Evolutionary conservation across 768 basidiomycete species (phyloP), one percentile per base, ranked within the genome.

Genomic region (Boletus rubescentipes): DNA sequence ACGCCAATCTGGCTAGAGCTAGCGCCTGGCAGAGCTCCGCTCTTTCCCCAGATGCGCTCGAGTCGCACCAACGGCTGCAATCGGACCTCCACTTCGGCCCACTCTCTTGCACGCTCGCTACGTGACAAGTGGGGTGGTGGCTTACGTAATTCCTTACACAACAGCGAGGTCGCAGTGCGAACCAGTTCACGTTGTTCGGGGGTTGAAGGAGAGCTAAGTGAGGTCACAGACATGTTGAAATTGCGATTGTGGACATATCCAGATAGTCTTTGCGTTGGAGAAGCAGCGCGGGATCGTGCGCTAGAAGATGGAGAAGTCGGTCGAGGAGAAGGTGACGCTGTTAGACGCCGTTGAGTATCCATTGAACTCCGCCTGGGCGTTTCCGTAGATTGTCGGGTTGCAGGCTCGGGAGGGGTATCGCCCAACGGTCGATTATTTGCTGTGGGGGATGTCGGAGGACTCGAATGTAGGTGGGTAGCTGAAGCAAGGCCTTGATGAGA

Each of bases 1-100:
- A 52, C 38, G 38, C 65, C 67, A 43, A 71, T 54, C 52, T 76
- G 75, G 53, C 76, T 81, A 15, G 73, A 73, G n/a, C 75, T 75
- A 50, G 77, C 73, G 2, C 75, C 72, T 4, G 69, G 67, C 0
- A 66, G 51, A 9, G 65, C 71, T 12, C 84, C 82, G 63, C 76
- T 87, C 76, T 79, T 85, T 4, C 82, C 82, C 91, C 91, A 93
- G 18, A 87, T 79, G 41, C 86, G 79, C 67, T 93, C 91, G 51
- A 89, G 73, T 50, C 90, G 75, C 20, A 76, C 77, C 49, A 94
- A 70, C 2, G 78, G 73, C 12, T 81, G 74, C 60, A 86, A 72
- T 46, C 87, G 76, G 9, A 80, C 72, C 69, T 93, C 89, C 8
- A 92, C 87, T 64, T 88, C 88, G 53, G 86, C 86, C 81, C 84